These are phyloP conservation scores for Xylariaceae sp. DNA, from an alignment of 2,329 filamentous ascomycete species.

Conservation along the genomic window DNA sequence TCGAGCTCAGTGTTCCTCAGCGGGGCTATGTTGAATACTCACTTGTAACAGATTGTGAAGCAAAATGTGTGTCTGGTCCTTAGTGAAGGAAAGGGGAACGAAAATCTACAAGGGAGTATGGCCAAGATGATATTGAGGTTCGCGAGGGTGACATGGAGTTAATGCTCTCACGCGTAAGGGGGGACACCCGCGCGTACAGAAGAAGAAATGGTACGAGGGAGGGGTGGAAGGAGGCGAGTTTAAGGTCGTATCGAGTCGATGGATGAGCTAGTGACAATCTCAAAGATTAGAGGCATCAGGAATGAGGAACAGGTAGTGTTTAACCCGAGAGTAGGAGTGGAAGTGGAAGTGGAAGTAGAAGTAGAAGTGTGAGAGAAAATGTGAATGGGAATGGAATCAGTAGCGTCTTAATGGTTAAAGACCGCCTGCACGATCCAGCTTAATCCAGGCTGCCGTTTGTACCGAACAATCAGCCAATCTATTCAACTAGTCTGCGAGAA, in stretches of 20 bases:
- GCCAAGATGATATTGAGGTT: constrained; percentile 6
- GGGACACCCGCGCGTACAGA: background rate
- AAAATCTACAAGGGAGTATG: constrained; percentile 8
- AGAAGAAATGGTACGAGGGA: background rate
- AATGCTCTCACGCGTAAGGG: background rate
- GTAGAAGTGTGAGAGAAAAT: no score
- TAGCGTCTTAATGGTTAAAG: no score
- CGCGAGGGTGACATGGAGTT: constrained; percentile 9
- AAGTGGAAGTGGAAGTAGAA: no score
- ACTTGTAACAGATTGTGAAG: constrained; percentile 9
- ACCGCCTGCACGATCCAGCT: no score
- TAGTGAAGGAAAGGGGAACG: background rate
- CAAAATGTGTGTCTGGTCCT: background rate
- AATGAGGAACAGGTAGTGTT: no score
- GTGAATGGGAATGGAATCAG: no score
- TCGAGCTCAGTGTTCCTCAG: background rate
- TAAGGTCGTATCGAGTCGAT: background rate
- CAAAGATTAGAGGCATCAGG: no score
- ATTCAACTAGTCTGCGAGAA: background rate
- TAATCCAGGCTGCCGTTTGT: no score
- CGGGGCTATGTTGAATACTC: background rate
- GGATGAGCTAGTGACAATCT: no score
- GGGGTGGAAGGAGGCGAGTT: background rate
- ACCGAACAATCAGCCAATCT: background rate
- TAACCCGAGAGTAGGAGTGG: no score